phyloP scores from a whole-genome alignment of 805 yeast genomes.

The Wickerhamomyces strasburgensis region DNA sequence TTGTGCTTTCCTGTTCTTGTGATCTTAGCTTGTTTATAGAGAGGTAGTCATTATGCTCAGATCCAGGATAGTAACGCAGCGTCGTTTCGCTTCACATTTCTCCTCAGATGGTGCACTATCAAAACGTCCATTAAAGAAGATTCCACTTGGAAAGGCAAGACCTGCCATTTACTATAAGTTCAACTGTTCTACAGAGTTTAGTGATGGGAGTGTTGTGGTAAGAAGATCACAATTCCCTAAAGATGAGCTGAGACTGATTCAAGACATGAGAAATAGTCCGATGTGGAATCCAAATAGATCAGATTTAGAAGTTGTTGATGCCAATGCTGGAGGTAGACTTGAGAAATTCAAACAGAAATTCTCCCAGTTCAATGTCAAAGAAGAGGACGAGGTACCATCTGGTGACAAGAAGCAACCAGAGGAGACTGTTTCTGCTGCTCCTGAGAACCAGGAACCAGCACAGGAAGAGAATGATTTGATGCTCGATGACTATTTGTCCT shows the following conservation, averaged over 20 bases:
- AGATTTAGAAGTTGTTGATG: constrained; percentile 67
- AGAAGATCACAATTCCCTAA: constrained; percentile 88
- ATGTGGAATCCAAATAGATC: constrained; percentile 87
- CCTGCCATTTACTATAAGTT: constrained; percentile 92
- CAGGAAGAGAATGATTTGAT: constrained; percentile 15
- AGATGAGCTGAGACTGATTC: constrained; percentile 75
- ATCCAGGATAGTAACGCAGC: constrained; percentile 1
- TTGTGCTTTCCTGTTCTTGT: no score
- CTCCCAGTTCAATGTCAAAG: constrained; percentile 42
- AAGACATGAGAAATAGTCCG: constrained; percentile 82
- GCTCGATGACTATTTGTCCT: constrained; percentile 49
- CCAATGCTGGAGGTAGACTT: constrained; percentile 80
- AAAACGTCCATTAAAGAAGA: constrained; percentile 61
- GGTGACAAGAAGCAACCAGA: constrained; percentile 15
- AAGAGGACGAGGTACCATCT: constrained; percentile 16
- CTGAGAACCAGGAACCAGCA: constrained; percentile 2
- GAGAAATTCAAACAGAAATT: constrained; percentile 69
- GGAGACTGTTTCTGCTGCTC: constrained; percentile 4
- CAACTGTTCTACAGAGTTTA: constrained; percentile 80
- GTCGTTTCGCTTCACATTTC: constrained; percentile 12
- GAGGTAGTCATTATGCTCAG: not conserved
- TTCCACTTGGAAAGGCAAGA: constrained; percentile 77
- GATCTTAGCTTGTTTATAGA: no score
- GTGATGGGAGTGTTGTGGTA: constrained; percentile 87
- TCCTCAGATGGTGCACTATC: constrained; percentile 27